Evolutionary conservation across 2,329 filamentous ascomycete genomes (phyloP).

Genomic region (Endothia cerciana): DNA sequence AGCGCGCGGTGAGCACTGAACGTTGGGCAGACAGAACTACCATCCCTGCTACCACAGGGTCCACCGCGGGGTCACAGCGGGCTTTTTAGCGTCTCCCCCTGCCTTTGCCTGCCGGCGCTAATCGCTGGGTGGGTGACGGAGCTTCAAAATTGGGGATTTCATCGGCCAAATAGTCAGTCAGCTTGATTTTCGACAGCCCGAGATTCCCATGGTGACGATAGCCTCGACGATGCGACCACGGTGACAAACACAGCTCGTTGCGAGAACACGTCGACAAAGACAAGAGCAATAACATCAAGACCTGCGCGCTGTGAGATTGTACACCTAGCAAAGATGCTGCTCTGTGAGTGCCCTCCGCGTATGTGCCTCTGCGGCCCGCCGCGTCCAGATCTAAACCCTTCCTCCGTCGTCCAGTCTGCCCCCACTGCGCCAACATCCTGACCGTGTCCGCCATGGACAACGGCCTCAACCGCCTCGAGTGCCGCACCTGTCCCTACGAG

Average conservation of each 20-base stretch:
- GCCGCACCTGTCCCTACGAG: conserved; percentile 93
- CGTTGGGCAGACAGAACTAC: background rate
- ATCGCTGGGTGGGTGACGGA: conserved; percentile 2
- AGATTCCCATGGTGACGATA: conserved; percentile 19
- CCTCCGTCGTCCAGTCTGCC: conserved; percentile 64
- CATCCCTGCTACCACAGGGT: background rate
- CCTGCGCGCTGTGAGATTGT: background rate
- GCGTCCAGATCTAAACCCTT: conserved; percentile 6
- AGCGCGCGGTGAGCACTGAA: background rate
- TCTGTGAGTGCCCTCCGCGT: conserved; percentile 57
- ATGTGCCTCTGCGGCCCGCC: background rate
- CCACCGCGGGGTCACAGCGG: conserved; percentile 8
- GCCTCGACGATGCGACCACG: conserved; percentile 15
- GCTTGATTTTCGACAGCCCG: background rate
- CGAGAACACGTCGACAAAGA: background rate
- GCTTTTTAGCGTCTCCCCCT: background rate
- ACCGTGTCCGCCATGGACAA: conserved; percentile 66
- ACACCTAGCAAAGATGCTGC: conserved; percentile 58
- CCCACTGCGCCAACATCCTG: conserved; percentile 81
- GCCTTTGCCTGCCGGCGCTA: conserved; percentile 6
- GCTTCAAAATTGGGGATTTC: conserved; percentile 4
- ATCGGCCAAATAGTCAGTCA: too few species aligned
- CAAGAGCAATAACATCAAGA: background rate
- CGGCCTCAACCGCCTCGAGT: conserved; percentile 83
- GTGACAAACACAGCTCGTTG: conserved; percentile 9